Percentiles rank a stretch among this genome's conserved stretches.
Conservation (phyloP, 1,139 yeast species). For the Blastobotrys illinoisensis region DNA sequence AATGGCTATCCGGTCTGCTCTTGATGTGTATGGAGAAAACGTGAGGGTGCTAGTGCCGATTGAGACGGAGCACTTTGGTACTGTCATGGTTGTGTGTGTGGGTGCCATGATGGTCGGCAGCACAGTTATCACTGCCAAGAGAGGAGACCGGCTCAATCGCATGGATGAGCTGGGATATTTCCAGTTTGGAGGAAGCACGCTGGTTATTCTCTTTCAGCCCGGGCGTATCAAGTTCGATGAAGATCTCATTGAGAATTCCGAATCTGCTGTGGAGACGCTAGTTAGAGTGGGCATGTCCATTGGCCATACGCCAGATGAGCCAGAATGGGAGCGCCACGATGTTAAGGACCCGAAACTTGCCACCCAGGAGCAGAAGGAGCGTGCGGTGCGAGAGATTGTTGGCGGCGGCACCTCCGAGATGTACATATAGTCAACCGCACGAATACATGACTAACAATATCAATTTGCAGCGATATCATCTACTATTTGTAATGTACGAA, state of each 20-base stretch:
- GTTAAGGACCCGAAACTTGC: conserved; percentile 16
- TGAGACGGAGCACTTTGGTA: conserved; percentile 67
- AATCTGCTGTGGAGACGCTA: conserved; percentile 68
- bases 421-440: not conserved
- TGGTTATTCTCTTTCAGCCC: conserved; percentile 52
- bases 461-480: too few relatives aligned
- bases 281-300: conserved; percentile 88
- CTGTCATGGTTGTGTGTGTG: conserved; percentile 70
- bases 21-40: conserved; percentile 93
- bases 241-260: conserved; percentile 67
- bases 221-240: conserved; percentile 54
- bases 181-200: conserved; percentile 93
- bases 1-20: conserved; percentile 83
- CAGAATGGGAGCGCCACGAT: conserved; percentile 44
- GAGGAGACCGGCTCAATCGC: conserved; percentile 52
- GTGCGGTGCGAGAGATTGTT: conserved; percentile 17
- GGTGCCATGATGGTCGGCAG: conserved; percentile 99
- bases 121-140: conserved; percentile 62
- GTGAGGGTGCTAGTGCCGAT: conserved; percentile 74
- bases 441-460: too few relatives aligned
- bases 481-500: too few relatives aligned
- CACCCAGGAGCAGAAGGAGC: conserved; percentile 15
- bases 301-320: conserved; percentile 58
- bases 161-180: conserved; percentile 91
- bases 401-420: conserved; percentile 9